Conservation (phyloP, 1,284 basidiomycete species). For the Ceratorhiza oryzae-sativae region DNA sequence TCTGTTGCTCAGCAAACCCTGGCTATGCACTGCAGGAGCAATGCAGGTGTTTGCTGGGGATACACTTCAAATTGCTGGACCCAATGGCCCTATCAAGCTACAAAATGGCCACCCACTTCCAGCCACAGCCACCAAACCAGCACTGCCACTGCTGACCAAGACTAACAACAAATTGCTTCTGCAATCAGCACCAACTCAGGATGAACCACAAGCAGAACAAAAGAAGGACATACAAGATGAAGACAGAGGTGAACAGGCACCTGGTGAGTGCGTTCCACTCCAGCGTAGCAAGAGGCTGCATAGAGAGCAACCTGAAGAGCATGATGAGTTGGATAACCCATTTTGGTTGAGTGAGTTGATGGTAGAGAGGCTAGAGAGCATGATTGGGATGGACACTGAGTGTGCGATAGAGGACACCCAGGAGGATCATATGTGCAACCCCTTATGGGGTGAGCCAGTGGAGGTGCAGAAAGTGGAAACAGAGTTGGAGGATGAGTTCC, state of each 20-base stretch:
- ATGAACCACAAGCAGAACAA: no score
- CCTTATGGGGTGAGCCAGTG: neutral
- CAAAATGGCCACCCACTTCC: neutral
- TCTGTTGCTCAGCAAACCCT: slow-evolving; percentile 3
- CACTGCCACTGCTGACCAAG: no score
- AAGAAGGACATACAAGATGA: no score
- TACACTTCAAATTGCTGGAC: neutral
- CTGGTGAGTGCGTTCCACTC: neutral
- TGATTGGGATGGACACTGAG: neutral
- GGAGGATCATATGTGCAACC: neutral
- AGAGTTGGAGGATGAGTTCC: slow-evolving; percentile 3
- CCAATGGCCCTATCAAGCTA: neutral
- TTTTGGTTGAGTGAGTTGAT: neutral
- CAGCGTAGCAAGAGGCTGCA: neutral
- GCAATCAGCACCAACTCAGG: no score
- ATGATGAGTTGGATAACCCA: neutral
- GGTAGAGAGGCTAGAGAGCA: neutral
- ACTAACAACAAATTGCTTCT: no score
- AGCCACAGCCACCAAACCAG: no score
- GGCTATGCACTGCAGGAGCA: slow-evolving; percentile 7
- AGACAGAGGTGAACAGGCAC: no score
- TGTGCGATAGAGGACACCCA: neutral
- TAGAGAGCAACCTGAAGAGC: neutral
- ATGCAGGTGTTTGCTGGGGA: neutral
- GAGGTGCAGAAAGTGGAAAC: neutral